phyloP scores from a whole-genome alignment of 371 early-diverging fungal species.

The Circinella minor region DNA sequence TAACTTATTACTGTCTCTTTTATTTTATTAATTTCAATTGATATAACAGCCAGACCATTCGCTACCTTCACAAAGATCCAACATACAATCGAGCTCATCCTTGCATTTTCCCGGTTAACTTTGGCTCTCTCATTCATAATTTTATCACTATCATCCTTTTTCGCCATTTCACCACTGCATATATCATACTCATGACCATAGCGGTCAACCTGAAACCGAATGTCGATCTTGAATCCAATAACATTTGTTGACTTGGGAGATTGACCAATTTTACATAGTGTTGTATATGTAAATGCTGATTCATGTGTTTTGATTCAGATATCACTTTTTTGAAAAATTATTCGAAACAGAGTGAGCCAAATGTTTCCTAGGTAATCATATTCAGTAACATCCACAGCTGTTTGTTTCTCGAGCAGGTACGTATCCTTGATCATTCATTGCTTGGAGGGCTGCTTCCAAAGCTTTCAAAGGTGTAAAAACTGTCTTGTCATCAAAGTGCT shows the following conservation, averaged over 20 bases:
- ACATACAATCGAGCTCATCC: slow-evolving; percentile 1
- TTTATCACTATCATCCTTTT: slow-evolving; percentile 5
- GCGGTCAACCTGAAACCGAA: slow-evolving; percentile 2
- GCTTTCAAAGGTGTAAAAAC: too few species aligned
- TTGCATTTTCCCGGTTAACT: slow-evolving; percentile 1
- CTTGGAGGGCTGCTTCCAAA: too few species aligned
- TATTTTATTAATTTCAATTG: too few species aligned
- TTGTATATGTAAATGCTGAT: slow-evolving; percentile 5
- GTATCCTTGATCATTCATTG: too few species aligned
- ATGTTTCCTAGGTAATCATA: too few species aligned
- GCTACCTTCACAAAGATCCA: not conserved
- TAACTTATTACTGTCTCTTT: too few species aligned
- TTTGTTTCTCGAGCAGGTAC: too few species aligned
- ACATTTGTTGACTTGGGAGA: slow-evolving; percentile 3
- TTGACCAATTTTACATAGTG: not conserved
- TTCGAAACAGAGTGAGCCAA: too few species aligned
- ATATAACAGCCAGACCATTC: not conserved
- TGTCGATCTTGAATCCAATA: slow-evolving; percentile 1
- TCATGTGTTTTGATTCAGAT: too few species aligned
- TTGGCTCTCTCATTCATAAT: slow-evolving; percentile 1
- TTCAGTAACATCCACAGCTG: too few species aligned
- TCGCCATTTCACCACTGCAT: slow-evolving; percentile 1
- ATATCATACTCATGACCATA: not conserved
- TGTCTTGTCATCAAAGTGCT: too few species aligned
- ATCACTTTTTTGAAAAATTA: too few species aligned